Conservation (phyloP, 2,329 filamentous ascomycete species). For the Didymella pinodella region DNA sequence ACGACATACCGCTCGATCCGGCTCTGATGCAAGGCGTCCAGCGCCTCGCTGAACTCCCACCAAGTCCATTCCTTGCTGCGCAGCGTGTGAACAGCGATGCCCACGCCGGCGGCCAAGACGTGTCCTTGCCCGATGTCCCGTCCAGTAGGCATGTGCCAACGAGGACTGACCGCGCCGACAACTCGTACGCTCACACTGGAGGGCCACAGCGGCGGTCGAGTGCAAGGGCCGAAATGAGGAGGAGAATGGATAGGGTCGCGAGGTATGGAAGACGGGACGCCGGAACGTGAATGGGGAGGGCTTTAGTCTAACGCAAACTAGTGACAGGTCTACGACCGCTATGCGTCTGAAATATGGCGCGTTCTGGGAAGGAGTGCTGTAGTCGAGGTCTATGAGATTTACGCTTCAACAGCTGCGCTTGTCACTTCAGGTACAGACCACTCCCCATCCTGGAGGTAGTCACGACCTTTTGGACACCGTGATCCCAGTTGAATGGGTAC, state of each 20-base stretch:
- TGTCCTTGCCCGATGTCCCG: neutral
- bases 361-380: constrained; percentile 15
- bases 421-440: too few species aligned
- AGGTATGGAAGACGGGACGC: constrained; percentile 17
- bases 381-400: neutral
- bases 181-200: constrained; percentile 3
- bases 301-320: neutral
- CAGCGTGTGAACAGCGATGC: neutral
- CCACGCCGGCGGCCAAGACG: neutral
- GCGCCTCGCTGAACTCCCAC: constrained; percentile 43
- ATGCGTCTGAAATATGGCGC: constrained; percentile 11
- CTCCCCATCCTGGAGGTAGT: too few species aligned
- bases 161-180: neutral
- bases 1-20: constrained; percentile 66
- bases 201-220: constrained; percentile 23
- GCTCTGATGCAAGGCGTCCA: constrained; percentile 62
- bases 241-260: constrained; percentile 31
- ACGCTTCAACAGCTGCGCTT: neutral
- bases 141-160: neutral
- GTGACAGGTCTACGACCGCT: constrained; percentile 1
- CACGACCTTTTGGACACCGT: too few species aligned
- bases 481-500: neutral
- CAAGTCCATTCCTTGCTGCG: constrained; percentile 44
- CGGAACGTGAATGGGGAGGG: neutral
- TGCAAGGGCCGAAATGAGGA: constrained; percentile 36